Evolutionary conservation across 1,284 basidiomycete genomes (phyloP).

Genomic region (Moesziomyces parantarcticus): DNA sequence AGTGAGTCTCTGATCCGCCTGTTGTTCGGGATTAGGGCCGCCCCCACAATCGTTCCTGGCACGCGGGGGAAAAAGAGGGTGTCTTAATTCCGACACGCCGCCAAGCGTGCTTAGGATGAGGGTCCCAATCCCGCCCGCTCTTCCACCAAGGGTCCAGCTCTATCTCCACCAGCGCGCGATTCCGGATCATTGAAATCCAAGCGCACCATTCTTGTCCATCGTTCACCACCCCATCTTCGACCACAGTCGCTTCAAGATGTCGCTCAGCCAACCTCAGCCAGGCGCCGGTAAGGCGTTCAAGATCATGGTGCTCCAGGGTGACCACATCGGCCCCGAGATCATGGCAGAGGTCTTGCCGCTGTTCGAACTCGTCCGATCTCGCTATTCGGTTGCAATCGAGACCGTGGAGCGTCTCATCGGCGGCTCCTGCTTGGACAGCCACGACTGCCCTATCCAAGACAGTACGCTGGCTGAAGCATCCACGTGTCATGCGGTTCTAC

Average conservation of each 20-base stretch:
- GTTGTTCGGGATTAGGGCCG: no score
- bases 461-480: constrained; percentile 83
- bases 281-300: constrained; percentile 69
- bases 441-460: constrained; percentile 67
- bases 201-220: not conserved
- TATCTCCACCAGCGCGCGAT: no score
- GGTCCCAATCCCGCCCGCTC: no score
- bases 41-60: no score
- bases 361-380: constrained; percentile 78
- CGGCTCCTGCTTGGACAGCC: constrained; percentile 32
- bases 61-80: no score
- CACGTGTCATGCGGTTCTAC: constrained; percentile 59
- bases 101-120: no score
- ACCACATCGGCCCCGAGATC: constrained; percentile 97
- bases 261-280: not conserved
- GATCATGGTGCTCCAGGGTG: constrained; percentile 88
- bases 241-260: constrained; percentile 7
- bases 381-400: constrained; percentile 76
- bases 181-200: no score
- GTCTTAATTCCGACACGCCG: no score
- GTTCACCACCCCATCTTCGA: not conserved
- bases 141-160: no score
- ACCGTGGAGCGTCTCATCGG: constrained; percentile 22
- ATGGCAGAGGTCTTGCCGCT: constrained; percentile 85
- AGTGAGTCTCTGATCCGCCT: no score